Evolutionary conservation across 306 rosid genomes (phyloP), one percentile per base, ranked within the genome.

Genomic region (Pyrus pyrifolia): DNA sequence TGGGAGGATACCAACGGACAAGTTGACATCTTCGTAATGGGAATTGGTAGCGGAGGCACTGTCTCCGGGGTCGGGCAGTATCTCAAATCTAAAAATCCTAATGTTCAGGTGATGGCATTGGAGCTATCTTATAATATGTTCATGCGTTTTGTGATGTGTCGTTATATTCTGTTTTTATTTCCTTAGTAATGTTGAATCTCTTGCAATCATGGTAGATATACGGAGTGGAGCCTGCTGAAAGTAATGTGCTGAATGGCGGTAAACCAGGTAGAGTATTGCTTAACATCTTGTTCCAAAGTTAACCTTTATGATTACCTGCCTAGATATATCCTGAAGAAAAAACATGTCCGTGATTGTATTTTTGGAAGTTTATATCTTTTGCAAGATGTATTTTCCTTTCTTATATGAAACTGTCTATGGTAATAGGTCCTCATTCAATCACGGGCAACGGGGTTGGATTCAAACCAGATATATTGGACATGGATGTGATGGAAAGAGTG

Each of bases 41-140:
- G 98, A 80, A 95, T 95, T 35, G 98, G 98, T 35, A 95, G 97
- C 57, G 98, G 98, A 66, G 98, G 98, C 79, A 95, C 97, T 2
- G 97, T 95, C 75, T 81, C 97, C 49, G 98, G 98, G 18, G 98
- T 95, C 61, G 98, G 98, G 35, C 97, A 95, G 78, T 95, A 95
- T 81, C 96, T 95, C 70, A 95, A 92, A 81, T 92, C 93, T 30
- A 66, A 75, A 82, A 95, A 95, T 81, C 98, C 97, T 23, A 89
- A 92, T 83, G 96, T 89, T 72, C 82, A 92, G 97, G 98, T 93
- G 59, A 77, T 25, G 46, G 0, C 21, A 23, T 67, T 49, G 68
- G 21, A 44, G 27, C 3, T 5, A 15, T 60, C 42, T 38, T 67
- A 7, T 18, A 15, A 10, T 53, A 21, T 51, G 29, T 64, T 71